Base-by-base conservation (phyloP, 495 filamentous ascomycete species). In the Penicillium simplicissimum region DNA sequence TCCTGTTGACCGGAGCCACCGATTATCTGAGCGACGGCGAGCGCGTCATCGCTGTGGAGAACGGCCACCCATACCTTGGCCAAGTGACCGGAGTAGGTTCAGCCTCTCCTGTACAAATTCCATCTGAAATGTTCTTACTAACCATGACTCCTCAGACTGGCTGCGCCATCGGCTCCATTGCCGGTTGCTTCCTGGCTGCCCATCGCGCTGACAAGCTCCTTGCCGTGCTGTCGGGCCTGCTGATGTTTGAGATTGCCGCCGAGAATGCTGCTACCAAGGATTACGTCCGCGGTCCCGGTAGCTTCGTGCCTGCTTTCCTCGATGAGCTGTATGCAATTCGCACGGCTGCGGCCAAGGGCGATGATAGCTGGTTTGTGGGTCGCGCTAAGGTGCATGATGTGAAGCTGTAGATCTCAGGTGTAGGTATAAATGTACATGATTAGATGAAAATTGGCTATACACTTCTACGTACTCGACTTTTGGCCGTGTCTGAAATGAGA, bases 161-260 rank as follows among this genome's bases (percentile, higher is more conserved):
- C 2, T 98, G 94, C 69, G 87, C 88, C 5, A 81, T 98, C 9
- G 93, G 93, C 8, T 93, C 92, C 3, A 84, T 88, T 2, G 85
- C 96, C 55, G 90, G 90, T 8, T 86, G 90, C 25, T 88, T 86
- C 67, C 65, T 96, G 28, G 87, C 89, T 4, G 82, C 78, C 4
- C 70, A 84, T 49, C 75, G 76, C 5, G 74, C 77, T 8, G 86
- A 92, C 67, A 87, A 84, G 72, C 73, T 90, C 35, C 76, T 94
- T n/a, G 84, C 82, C 9, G 86, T 90, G 0, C 71, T 91, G 8
- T 84, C 91, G 7, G 93, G 84, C 2, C 71, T 96, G 17, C 66
- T 95, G 42, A 85, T 89, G 70, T 97, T 88, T 71, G 92, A 93
- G 76, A 89, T 95, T 57, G 92, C 95, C 0, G 90, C 93, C 13